Conservation (phyloP, 2,329 filamentous ascomycete genomes). For the Fusarium pseudonygamai region DNA sequence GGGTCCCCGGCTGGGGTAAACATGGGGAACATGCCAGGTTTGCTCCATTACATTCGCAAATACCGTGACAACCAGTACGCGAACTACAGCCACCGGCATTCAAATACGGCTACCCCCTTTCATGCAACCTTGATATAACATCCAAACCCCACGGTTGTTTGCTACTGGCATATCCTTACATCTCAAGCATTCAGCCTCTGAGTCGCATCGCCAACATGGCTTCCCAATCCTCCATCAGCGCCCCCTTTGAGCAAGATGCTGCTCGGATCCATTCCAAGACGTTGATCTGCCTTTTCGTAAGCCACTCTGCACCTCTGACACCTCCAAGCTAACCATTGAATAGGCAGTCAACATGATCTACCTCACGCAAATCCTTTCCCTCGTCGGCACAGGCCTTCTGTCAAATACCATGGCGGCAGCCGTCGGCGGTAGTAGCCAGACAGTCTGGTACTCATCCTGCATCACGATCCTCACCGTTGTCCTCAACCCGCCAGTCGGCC, state of each 20-base stretch:
- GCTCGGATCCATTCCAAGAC: neutral
- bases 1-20: neutral
- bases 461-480: neutral
- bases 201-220: neutral
- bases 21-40: too few relatives aligned
- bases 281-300: neutral
- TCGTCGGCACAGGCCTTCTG: neutral
- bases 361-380: neutral
- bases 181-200: neutral
- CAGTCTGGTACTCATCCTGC: neutral
- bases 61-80: neutral
- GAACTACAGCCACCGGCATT: neutral
- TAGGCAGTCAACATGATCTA: neutral
- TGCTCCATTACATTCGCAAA: too few relatives aligned
- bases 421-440: neutral
- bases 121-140: neutral
- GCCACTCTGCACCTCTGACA: accelerated
- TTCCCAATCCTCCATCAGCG: neutral
- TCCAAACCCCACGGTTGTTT: neutral
- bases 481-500: neutral
- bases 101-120: neutral
- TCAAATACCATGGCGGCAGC: neutral
- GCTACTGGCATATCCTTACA: neutral
- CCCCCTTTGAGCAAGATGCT: neutral
- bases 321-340: neutral